Percentiles rank a stretch among this genome's conserved stretches.
Evolutionary conservation across 176 grass and related monocot species (phyloP).

Genomic region (Carex myosuroides): DNA sequence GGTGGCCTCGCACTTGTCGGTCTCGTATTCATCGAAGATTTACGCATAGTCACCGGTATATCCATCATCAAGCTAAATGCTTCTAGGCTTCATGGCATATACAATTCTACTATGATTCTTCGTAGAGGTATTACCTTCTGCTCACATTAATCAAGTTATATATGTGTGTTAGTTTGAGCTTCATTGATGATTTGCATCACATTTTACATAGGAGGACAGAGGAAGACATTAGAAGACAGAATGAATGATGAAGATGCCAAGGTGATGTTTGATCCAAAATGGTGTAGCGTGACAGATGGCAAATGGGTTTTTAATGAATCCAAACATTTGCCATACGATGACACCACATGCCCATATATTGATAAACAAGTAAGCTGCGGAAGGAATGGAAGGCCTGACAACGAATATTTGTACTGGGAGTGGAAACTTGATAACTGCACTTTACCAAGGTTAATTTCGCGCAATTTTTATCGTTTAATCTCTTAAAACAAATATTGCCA

Average conservation of each 20-base stretch:
- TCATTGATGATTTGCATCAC: not conserved
- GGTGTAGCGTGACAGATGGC: constrained; percentile 54
- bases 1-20: constrained; percentile 47
- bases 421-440: constrained; percentile 63
- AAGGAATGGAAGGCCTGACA: constrained; percentile 64
- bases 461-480: not conserved
- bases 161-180: not conserved
- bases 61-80: constrained; percentile 33
- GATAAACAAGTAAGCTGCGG: constrained; percentile 51
- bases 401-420: constrained; percentile 60
- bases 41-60: constrained; percentile 47
- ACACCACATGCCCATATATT: constrained; percentile 54
- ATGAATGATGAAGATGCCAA: constrained; percentile 8
- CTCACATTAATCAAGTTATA: not conserved
- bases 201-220: constrained; percentile 25
- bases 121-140: not conserved
- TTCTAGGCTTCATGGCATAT: constrained; percentile 30
- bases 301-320: constrained; percentile 54
- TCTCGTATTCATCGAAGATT: constrained; percentile 69
- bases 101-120: constrained; percentile 21
- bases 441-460: constrained; percentile 45
- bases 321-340: constrained; percentile 37
- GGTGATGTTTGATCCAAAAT: constrained; percentile 25
- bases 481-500: not conserved
- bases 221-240: not conserved